Percentiles rank a stretch among this genome's conserved stretches.
Conservation (phyloP, 257 asterid genomes). For the Jaltomata sinuosa region DNA sequence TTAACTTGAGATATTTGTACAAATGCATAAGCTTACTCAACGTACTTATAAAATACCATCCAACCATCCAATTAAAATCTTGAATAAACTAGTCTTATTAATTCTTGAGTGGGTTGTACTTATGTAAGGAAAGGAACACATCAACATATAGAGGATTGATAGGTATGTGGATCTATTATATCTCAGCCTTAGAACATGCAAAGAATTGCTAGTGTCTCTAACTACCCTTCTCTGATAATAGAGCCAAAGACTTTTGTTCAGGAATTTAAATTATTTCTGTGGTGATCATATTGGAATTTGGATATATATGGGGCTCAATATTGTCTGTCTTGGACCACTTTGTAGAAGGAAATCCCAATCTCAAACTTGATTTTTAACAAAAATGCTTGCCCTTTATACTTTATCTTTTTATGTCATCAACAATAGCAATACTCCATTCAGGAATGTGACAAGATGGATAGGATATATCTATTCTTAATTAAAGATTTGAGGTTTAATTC, state of each 20-base stretch:
- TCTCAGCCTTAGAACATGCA: slow-evolving; percentile 73
- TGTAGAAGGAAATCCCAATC: not conserved
- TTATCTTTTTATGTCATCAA: too few species aligned
- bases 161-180: slow-evolving; percentile 7
- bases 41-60: not conserved
- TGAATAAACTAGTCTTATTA: not conserved
- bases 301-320: not conserved
- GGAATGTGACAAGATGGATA: not conserved
- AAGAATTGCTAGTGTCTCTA: not conserved
- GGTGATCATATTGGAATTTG: not conserved
- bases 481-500: not conserved
- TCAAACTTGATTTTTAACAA: too few species aligned
- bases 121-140: not conserved
- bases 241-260: not conserved
- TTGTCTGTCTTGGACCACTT: not conserved
- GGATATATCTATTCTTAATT: not conserved
- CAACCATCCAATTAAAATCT: not conserved
- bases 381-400: too few species aligned
- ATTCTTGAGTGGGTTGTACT: not conserved
- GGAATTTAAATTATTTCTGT: not conserved
- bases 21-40: not conserved
- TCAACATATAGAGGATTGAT: not conserved
- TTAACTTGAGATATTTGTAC: not conserved
- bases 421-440: not conserved
- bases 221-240: not conserved